phyloP scores from a whole-genome alignment of 2,329 filamentous ascomycete genomes.

The Cladophialophora chaetospira region DNA sequence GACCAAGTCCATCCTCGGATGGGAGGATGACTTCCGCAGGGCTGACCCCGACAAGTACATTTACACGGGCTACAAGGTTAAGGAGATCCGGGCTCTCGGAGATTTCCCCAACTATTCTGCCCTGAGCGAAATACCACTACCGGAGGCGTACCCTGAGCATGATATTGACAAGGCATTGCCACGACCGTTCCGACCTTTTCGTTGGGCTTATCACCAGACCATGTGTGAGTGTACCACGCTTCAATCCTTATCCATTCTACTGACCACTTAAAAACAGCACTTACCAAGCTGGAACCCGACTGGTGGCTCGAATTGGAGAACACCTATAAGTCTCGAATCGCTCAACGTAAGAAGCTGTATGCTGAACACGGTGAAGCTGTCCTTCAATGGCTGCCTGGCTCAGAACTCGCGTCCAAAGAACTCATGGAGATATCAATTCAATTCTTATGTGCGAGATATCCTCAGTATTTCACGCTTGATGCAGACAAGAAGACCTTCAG shows the following conservation, averaged over 20 bases:
- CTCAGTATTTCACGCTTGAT: constrained; percentile 68
- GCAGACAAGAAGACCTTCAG: constrained; percentile 59
- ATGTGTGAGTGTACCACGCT: constrained; percentile 69
- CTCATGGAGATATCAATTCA: constrained; percentile 84
- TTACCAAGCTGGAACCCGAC: constrained; percentile 75
- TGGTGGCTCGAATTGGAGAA: constrained; percentile 89
- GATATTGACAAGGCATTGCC: constrained; percentile 68
- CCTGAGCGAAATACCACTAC: constrained; percentile 73
- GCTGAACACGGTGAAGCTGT: constrained; percentile 64
- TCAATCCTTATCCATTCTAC: neutral
- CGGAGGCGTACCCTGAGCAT: constrained; percentile 65
- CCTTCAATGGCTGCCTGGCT: constrained; percentile 69
- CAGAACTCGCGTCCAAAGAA: constrained; percentile 78
- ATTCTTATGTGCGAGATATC: constrained; percentile 77
- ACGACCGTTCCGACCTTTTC: constrained; percentile 76
- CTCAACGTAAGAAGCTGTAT: constrained; percentile 68
- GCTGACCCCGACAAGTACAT: constrained; percentile 53
- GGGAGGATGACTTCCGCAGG: constrained; percentile 43
- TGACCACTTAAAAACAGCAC: constrained; percentile 53
- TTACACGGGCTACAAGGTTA: constrained; percentile 69
- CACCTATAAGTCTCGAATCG: constrained; percentile 68
- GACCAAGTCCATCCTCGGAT: constrained; percentile 42
- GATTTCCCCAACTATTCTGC: constrained; percentile 78
- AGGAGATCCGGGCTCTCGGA: constrained; percentile 69
- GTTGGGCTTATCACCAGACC: constrained; percentile 86